phyloP scores from a whole-genome alignment of 345 rosid genomes.

The Aurinia saxatilis region DNA sequence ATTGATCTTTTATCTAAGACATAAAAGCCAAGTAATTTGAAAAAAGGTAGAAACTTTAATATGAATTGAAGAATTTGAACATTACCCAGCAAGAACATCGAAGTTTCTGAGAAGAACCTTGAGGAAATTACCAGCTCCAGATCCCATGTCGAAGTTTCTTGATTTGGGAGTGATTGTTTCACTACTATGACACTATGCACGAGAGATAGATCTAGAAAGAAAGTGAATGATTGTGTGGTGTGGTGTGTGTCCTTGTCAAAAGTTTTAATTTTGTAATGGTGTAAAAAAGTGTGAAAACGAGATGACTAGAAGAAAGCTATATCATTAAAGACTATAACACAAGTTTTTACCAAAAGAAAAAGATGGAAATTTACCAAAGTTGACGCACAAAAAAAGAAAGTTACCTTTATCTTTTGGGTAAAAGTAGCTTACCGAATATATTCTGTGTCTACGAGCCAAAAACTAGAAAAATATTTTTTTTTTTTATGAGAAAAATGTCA shows the following conservation, averaged over 20 bases:
- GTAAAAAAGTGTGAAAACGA: slow-evolving; percentile 17
- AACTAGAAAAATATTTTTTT: no score
- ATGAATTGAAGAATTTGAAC: neutral
- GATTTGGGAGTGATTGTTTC: slow-evolving; percentile 1
- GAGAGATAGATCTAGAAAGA: neutral
- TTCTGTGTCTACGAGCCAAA: no score
- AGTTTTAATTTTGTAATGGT: neutral
- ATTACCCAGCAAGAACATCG: slow-evolving; percentile 90
- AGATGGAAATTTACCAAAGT: neutral
- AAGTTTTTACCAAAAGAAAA: neutral
- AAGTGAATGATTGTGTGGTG: slow-evolving; percentile 6
- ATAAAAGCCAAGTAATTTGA: neutral
- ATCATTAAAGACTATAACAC: neutral
- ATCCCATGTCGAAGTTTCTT: slow-evolving; percentile 43
- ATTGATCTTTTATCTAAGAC: no score
- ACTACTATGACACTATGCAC: slow-evolving; percentile 1
- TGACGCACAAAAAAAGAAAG: neutral
- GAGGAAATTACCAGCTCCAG: slow-evolving; percentile 59
- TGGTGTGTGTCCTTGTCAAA: neutral
- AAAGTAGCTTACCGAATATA: no score
- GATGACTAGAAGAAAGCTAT: neutral
- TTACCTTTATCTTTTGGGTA: no score
- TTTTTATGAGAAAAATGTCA: no score
- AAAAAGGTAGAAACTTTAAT: neutral
- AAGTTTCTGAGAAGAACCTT: slow-evolving; percentile 68